Evolutionary conservation across 1,284 basidiomycete genomes (phyloP).

Genomic region (Ceratobasidium sp.): DNA sequence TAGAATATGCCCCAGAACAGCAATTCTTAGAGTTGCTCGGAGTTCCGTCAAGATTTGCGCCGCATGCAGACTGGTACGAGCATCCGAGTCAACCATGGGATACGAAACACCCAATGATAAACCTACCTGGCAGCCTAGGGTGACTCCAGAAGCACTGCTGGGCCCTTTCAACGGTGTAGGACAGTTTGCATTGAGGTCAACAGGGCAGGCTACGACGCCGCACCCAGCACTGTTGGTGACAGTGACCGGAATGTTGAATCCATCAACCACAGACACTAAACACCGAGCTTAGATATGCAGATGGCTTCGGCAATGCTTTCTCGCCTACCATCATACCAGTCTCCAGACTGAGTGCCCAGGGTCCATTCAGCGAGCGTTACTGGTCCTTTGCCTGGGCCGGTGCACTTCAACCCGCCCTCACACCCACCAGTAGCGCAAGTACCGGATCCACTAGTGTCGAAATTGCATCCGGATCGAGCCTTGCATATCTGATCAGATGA

Average conservation of each 20-base stretch:
- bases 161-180: constrained; percentile 36
- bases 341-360: constrained; percentile 13
- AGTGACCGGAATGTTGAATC: constrained; percentile 44
- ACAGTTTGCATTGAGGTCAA: constrained; percentile 37
- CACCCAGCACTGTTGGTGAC: constrained; percentile 41
- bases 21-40: constrained; percentile 44
- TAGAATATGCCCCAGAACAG: constrained; percentile 44
- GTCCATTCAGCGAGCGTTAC: constrained; percentile 41
- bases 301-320: background rate
- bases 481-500: background rate
- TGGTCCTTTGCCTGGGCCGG: constrained; percentile 43
- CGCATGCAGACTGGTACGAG: constrained; percentile 3
- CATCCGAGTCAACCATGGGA: constrained; percentile 14
- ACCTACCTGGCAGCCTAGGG: constrained; percentile 39
- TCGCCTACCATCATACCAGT: constrained; percentile 41
- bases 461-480: constrained; percentile 50
- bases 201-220: constrained; percentile 40
- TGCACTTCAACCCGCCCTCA: constrained; percentile 42
- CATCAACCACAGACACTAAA: constrained; percentile 45
- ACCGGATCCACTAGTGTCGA: constrained; percentile 23
- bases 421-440: constrained; percentile 37
- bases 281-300: background rate
- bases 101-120: background rate
- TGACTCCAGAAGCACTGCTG: constrained; percentile 30
- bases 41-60: constrained; percentile 18